A percentile compares a stretch with the other conserved stretches of the same genome.
phyloP scores from a whole-genome alignment of 1,139 yeast genomes.

The Nematodospora anomalae region DNA sequence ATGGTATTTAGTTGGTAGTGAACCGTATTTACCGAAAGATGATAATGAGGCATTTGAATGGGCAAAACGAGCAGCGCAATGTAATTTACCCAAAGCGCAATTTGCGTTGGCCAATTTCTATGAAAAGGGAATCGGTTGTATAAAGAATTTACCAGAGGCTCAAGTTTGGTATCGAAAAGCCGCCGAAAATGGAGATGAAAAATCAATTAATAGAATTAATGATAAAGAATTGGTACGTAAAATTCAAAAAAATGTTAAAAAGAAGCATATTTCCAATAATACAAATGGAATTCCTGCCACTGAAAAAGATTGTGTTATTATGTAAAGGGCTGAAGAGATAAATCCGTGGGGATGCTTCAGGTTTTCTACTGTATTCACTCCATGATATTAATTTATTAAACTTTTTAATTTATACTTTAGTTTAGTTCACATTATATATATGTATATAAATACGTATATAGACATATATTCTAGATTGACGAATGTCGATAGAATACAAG shows the following conservation, averaged over 20 bases:
- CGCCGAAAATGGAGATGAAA: slow-evolving; percentile 69
- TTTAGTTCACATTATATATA: no score
- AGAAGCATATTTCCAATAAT: slow-evolving; percentile 16
- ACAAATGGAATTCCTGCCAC: slow-evolving; percentile 23
- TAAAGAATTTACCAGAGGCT: slow-evolving; percentile 55
- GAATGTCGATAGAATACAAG: no score
- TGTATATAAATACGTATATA: no score
- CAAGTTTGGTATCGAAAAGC: slow-evolving; percentile 77
- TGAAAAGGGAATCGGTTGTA: slow-evolving; percentile 88
- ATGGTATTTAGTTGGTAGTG: slow-evolving; percentile 92
- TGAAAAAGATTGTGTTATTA: slow-evolving; percentile 47
- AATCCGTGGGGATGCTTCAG: no score
- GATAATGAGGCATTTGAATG: slow-evolving; percentile 90
- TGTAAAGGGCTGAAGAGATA: slow-evolving; percentile 21
- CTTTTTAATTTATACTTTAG: no score
- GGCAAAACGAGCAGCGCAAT: slow-evolving; percentile 84
- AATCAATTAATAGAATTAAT: slow-evolving; percentile 48
- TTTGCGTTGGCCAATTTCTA: slow-evolving; percentile 81
- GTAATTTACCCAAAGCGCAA: slow-evolving; percentile 80
- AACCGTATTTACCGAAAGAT: slow-evolving; percentile 75
- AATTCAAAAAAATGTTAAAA: slow-evolving; percentile 30
- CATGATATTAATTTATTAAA: no score
- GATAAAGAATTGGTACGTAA: slow-evolving; percentile 35
- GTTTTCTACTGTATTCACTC: no score
- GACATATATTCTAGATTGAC: no score